These are phyloP conservation scores for Saxophila tyrrhenica DNA, from an alignment of 495 filamentous ascomycete species.

Conservation along the genomic window DNA sequence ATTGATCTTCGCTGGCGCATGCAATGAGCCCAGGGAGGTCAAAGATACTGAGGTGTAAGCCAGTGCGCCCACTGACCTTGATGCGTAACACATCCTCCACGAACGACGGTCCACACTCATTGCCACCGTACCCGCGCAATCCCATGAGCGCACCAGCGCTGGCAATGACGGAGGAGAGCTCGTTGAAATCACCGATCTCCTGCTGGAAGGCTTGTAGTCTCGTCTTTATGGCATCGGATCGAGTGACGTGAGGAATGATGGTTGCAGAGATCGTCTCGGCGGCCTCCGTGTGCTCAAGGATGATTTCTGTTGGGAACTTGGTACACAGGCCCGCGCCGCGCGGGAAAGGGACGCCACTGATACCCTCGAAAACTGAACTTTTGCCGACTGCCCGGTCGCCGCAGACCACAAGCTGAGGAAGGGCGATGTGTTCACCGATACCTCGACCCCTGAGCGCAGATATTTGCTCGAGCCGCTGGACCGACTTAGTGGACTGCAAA, in stretches of 20 bases:
- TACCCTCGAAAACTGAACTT: slow-evolving; percentile 25
- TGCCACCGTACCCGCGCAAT: slow-evolving; percentile 3
- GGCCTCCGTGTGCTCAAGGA: slow-evolving; percentile 5
- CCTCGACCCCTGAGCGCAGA: slow-evolving; percentile 1
- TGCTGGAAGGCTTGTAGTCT: background rate
- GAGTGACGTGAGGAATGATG: background rate
- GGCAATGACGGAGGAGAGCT: slow-evolving; percentile 4
- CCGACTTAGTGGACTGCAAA: background rate
- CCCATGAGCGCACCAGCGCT: slow-evolving; percentile 6
- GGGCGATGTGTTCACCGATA: slow-evolving; percentile 3
- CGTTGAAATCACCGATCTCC: background rate
- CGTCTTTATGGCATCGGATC: background rate
- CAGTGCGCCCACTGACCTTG: slow-evolving; percentile 2
- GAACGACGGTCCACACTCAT: slow-evolving; percentile 5
- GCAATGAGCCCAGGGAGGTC: slow-evolving; percentile 13
- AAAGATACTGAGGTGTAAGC: slow-evolving; percentile 7
- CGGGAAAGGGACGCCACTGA: slow-evolving; percentile 37
- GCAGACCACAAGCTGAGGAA: slow-evolving; percentile 15
- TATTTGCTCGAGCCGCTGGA: slow-evolving; percentile 3
- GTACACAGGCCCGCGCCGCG: slow-evolving; percentile 36
- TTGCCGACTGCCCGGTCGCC: slow-evolving; percentile 17
- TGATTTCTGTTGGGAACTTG: slow-evolving; percentile 31
- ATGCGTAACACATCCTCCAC: slow-evolving; percentile 12
- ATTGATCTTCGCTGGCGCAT: slow-evolving; percentile 2
- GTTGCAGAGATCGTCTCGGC: background rate